phyloP scores from a whole-genome alignment of 192 early-diverging fungal genomes.

The Rhizophlyctis rosea region DNA sequence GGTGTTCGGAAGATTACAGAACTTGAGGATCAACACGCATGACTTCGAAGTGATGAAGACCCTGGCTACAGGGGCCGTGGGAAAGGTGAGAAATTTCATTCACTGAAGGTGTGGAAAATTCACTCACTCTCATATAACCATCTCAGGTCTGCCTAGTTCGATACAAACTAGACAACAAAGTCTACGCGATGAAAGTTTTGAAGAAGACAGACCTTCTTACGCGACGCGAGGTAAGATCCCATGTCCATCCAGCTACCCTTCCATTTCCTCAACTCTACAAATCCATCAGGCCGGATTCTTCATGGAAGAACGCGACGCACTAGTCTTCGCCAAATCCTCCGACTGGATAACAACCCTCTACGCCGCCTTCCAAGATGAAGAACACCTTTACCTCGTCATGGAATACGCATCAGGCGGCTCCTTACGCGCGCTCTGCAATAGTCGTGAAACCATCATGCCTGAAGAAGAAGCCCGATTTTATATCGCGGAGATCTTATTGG shows the following conservation, averaged over 20 bases:
- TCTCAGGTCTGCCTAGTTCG: slow-evolving; percentile 76
- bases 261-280: neutral
- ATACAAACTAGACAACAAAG: slow-evolving; percentile 60
- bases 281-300: slow-evolving; percentile 74
- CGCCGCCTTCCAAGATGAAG: slow-evolving; percentile 57
- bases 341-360: slow-evolving; percentile 52
- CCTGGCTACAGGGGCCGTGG: slow-evolving; percentile 70
- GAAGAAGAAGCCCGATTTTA: slow-evolving; percentile 73
- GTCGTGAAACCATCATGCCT: slow-evolving; percentile 43
- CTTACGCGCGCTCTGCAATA: slow-evolving; percentile 66
- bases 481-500: slow-evolving; percentile 69
- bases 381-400: slow-evolving; percentile 57
- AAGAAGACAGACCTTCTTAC: slow-evolving; percentile 70
- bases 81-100: slow-evolving; percentile 42
- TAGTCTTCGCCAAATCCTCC: slow-evolving; percentile 56
- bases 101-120: neutral
- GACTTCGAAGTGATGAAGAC: slow-evolving; percentile 77
- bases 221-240: slow-evolving; percentile 59
- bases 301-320: slow-evolving; percentile 79
- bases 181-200: slow-evolving; percentile 81
- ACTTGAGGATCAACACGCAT: slow-evolving; percentile 60
- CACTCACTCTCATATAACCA: slow-evolving; percentile 14
- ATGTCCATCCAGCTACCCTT: neutral
- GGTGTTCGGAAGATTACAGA: slow-evolving; percentile 38
- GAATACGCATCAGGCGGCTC: slow-evolving; percentile 64